Base-by-base conservation (phyloP, 768 basidiomycete species). In the Lactarius vividus region DNA sequence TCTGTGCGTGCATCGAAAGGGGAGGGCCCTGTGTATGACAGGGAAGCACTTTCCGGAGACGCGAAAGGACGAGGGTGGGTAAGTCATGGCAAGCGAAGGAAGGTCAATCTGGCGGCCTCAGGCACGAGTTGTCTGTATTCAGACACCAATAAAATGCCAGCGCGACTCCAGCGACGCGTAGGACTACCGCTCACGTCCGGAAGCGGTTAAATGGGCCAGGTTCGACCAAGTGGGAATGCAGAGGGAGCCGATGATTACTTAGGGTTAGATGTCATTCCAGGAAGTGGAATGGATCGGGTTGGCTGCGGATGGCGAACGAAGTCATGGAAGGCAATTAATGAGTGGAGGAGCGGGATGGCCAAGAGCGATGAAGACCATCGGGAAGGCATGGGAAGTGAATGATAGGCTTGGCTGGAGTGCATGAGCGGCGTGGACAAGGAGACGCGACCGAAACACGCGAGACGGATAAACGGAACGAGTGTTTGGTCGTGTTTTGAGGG, bases 221-320 rank as follows among this genome's bases (percentile, higher is more conserved):
- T 57, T 56, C 40, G 57, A 60, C 53, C 40, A 35, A 61, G n/a
- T 28, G 37, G 13, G 59, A 39, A 65, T 57, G 59, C 29, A 44
- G 44, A 67, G 35, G 62, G 26, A 55, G 35, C 63, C 67, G 53
- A 65, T n/a, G 37, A 57, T 28, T 33, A 68, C 63, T 65, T 68
- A 68, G 63, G 66, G 63, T 65, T 65, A 68, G 67, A 69, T 69
- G 59, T 44, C 67, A 69, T 59, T 55, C 67, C 67, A 40, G 29
- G 31, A 5, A 29, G 61, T 67, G 65, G 65, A 62, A 69, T 62
- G 61, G 52, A 56, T 62, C 56, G 53, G 58, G 64, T 68, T 66
- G 67, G 65, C 67, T 67, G 46, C 40, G 55, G 20, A 57, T 57
- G 61, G 42, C 16, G 40, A 58, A 61, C 49, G 65, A n/a, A 53